Evolutionary conservation across 371 early-diverging fungal genomes (phyloP).

Genomic region (Nematocida homosporus): DNA sequence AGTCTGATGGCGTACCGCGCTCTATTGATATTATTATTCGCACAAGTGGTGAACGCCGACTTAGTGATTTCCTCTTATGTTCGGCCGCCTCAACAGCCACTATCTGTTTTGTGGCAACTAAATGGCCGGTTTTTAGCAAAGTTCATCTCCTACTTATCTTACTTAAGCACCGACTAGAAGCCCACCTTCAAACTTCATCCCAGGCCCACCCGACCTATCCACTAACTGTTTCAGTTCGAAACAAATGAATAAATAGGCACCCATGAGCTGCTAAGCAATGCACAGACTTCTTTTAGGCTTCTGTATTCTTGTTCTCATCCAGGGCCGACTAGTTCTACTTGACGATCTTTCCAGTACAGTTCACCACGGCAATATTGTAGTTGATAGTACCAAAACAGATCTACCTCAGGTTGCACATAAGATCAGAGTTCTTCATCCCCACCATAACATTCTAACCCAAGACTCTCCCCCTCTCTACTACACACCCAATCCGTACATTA

Average conservation of each 20-base stretch:
- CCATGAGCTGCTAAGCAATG: too few relatives aligned
- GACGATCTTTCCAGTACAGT: too few relatives aligned
- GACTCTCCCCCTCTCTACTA: too few relatives aligned
- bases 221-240: not conserved
- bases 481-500: too few relatives aligned
- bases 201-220: not conserved
- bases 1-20: conserved; percentile 60
- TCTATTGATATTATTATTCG: conserved; percentile 81
- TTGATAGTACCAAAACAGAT: too few relatives aligned
- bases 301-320: too few relatives aligned
- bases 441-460: too few relatives aligned
- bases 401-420: too few relatives aligned
- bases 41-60: conserved; percentile 86
- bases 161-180: conserved; percentile 59
- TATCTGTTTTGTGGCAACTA: conserved; percentile 55
- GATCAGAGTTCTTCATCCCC: too few relatives aligned
- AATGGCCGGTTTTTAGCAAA: conserved; percentile 65
- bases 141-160: conserved; percentile 55
- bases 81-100: conserved; percentile 70
- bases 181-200: not conserved
- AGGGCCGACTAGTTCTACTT: too few relatives aligned
- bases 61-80: conserved; percentile 93
- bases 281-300: too few relatives aligned
- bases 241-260: conserved; percentile 19
- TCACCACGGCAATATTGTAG: too few relatives aligned